phyloP scores from a whole-genome alignment of 768 basidiomycete genomes.

The Serpula lacrymans region DNA sequence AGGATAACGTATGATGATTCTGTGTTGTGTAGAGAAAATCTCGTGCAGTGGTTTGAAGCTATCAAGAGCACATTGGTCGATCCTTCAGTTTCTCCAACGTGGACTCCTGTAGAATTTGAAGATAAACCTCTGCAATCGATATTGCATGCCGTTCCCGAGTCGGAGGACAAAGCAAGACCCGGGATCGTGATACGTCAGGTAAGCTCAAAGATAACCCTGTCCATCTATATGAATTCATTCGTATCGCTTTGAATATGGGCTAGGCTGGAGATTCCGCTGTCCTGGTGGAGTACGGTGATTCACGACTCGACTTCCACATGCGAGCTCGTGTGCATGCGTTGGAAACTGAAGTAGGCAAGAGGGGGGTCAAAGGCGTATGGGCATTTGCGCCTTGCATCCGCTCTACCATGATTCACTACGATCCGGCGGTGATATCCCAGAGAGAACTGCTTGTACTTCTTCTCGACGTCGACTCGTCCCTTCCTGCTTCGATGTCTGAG shows the following conservation, averaged over 20 bases:
- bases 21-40: conserved; percentile 18
- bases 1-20: conserved; percentile 45
- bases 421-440: conserved; percentile 42
- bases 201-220: background rate
- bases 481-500: conserved; percentile 38
- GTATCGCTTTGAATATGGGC: background rate
- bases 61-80: conserved; percentile 11
- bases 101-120: background rate
- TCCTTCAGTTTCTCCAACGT: background rate
- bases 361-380: conserved; percentile 33
- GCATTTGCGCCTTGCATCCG: conserved; percentile 52
- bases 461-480: conserved; percentile 30
- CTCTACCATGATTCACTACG: conserved; percentile 55
- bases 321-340: conserved; percentile 60
- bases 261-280: conserved; percentile 65
- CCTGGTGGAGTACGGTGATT: conserved; percentile 58
- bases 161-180: conserved; percentile 24
- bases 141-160: conserved; percentile 6
- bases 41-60: conserved; percentile 28
- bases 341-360: conserved; percentile 35
- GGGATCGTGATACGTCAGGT: conserved; percentile 55
- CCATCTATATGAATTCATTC: background rate
- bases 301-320: conserved; percentile 48
- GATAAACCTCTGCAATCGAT: conserved; percentile 5
- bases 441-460: conserved; percentile 39